phyloP scores from a whole-genome alignment of 176 grass and related monocot genomes.

The Triticum timopheevii region DNA sequence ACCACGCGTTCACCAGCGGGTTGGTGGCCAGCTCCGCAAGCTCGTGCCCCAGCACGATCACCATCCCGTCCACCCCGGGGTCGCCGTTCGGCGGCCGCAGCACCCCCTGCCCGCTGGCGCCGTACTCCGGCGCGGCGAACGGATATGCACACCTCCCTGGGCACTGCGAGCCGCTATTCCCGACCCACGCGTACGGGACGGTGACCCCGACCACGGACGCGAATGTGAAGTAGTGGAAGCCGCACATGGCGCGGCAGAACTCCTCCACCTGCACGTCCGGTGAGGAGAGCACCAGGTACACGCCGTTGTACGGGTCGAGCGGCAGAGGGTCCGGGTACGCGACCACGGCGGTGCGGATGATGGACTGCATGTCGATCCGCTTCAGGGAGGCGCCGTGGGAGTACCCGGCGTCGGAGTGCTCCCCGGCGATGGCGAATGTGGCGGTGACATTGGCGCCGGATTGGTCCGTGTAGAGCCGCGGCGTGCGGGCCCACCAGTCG shows the following conservation, averaged over 20 bases:
- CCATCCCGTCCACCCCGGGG: constrained; percentile 70
- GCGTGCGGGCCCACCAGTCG: constrained; percentile 75
- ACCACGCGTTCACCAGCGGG: constrained; percentile 85
- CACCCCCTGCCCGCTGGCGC: constrained; percentile 8
- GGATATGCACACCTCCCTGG: constrained; percentile 77
- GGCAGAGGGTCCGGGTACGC: constrained; percentile 50
- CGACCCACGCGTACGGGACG: constrained; percentile 86
- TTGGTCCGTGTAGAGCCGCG: constrained; percentile 73
- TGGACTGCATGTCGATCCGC: constrained; percentile 68
- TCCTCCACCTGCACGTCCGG: constrained; percentile 76
- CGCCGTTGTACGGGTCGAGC: constrained; percentile 62
- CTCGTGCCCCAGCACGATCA: constrained; percentile 78
- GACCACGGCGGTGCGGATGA: constrained; percentile 59
- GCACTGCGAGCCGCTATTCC: constrained; percentile 76
- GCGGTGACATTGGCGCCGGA: constrained; percentile 63
- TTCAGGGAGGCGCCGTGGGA: constrained; percentile 66
- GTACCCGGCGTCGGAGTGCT: constrained; percentile 55
- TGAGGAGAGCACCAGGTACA: constrained; percentile 88
- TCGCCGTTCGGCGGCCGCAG: constrained; percentile 75
- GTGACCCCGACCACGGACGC: constrained; percentile 66
- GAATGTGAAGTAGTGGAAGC: constrained; percentile 95
- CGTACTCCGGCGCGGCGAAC: constrained; percentile 54
- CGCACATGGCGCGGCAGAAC: constrained; percentile 83
- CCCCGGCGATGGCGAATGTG: constrained; percentile 47
- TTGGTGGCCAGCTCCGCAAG: constrained; percentile 74